Evolutionary conservation across 208 protist genomes (phyloP).

Genomic region (Wallacemonas collosoma): DNA sequence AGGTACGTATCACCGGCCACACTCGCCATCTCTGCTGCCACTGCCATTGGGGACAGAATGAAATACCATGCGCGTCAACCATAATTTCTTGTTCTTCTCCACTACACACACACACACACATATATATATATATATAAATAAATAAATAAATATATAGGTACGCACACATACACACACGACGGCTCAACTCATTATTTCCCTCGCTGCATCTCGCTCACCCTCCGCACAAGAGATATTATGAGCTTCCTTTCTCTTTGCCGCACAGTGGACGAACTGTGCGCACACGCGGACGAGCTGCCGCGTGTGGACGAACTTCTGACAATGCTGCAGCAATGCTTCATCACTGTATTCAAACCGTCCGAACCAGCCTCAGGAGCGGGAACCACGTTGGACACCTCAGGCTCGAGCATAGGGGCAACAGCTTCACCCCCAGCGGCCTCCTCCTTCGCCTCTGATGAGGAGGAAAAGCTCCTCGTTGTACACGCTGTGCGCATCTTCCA

Average conservation of each 20-base stretch:
- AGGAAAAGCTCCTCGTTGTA: slow-evolving; percentile 63
- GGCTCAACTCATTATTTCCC: not conserved
- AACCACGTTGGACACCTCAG: not conserved
- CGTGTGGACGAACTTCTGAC: slow-evolving; percentile 42
- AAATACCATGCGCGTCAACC: no score
- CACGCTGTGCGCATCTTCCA: slow-evolving; percentile 64
- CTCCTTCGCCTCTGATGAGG: slow-evolving; percentile 65
- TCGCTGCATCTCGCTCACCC: not conserved
- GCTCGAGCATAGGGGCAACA: not conserved
- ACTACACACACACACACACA: no score
- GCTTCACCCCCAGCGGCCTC: slow-evolving; percentile 10
- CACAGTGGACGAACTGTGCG: slow-evolving; percentile 30
- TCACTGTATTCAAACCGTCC: slow-evolving; percentile 50
- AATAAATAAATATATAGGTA: no score
- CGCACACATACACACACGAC: not conserved
- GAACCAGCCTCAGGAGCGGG: slow-evolving; percentile 14
- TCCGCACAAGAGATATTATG: slow-evolving; percentile 5
- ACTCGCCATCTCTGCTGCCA: no score
- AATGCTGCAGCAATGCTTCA: slow-evolving; percentile 72
- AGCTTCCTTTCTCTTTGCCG: slow-evolving; percentile 13
- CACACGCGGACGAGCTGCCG: slow-evolving; percentile 45
- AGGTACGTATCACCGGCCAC: no score
- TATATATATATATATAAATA: no score
- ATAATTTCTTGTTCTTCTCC: no score
- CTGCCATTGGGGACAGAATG: no score